These are phyloP conservation scores for Brachypodium distachyon DNA, from an alignment of 202 grass and related monocot genomes.

Conservation along the genomic window DNA sequence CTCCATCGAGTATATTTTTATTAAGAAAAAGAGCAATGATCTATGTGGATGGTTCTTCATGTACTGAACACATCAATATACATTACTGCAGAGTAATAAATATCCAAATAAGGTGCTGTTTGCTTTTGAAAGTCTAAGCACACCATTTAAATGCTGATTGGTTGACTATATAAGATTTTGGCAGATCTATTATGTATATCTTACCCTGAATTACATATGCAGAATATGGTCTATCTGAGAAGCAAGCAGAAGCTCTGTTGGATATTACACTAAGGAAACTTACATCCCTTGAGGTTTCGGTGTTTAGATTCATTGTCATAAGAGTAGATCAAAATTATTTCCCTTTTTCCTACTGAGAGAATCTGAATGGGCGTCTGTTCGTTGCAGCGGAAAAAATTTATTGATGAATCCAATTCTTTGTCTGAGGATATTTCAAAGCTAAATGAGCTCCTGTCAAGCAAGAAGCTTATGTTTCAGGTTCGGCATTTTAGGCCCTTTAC, in stretches of 20 bases:
- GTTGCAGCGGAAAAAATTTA: constrained; percentile 86
- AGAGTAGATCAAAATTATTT: not conserved
- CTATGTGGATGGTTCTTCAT: not conserved
- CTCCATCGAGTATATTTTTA: not conserved
- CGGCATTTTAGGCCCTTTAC: constrained; percentile 7
- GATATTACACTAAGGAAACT: constrained; percentile 94
- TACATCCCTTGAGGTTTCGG: constrained; percentile 83
- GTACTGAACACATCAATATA: not conserved
- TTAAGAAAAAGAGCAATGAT: not conserved
- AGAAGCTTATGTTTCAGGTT: constrained; percentile 90
- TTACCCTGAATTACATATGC: constrained; percentile 18
- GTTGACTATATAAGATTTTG: not conserved
- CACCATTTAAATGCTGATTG: not conserved
- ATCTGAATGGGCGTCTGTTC: constrained; percentile 15
- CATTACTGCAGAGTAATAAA: not conserved
- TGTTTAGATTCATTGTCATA: not conserved
- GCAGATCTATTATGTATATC: not conserved
- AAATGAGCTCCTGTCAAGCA: constrained; percentile 92
- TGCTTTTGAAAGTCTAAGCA: not conserved
- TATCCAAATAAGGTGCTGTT: not conserved
- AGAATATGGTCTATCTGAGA: constrained; percentile 77
- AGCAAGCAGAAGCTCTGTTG: constrained; percentile 86
- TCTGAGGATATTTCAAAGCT: constrained; percentile 69
- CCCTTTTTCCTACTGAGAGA: not conserved
- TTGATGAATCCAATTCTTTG: constrained; percentile 74